Base-by-base conservation (phyloP, 148 eudicot genomes). In the Pouteria glomerata region DNA sequence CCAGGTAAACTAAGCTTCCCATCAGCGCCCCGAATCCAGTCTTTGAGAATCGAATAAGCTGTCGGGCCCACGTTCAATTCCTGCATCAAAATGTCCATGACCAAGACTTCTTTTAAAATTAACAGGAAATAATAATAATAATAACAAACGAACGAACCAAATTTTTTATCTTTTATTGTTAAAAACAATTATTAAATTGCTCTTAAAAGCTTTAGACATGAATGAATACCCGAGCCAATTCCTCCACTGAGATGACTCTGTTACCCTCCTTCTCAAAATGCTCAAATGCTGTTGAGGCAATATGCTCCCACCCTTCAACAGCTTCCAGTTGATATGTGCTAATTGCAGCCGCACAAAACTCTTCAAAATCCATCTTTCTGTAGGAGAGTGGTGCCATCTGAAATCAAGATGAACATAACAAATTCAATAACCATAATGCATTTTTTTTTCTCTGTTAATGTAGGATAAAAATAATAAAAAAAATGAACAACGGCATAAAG, bases 261-360 rank as follows among this genome's bases (percentile, higher is more conserved):
- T 88, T 88, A 48, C 92, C 92, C 83, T 83, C 87, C 44, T 26
- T 75, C 57, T 88, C 89, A 76, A 88, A 85, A 76, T 83, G 71
- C 66, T 81, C 81, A 53, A 83, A 88, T 31, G 87, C 89, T 45
- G 70, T 76, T 33, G 86, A 78, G 35, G 89, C 84, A 57, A 88
- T 83, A 61, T 81, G 84, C 73, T 88, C 92, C 89, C 92, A 88
- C 52, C 73, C 68, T 76, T 80, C 82, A 21, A 82, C 79, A 33
- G 86, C 89, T 76, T 85, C 92, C 44, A 83, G 75, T 70, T 88
- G 92, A 75, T 85, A 82, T n/a, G 77, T 80, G 69, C 86, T 88
- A 57, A 88, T 85, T 60, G 87, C 84, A 66, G 92, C 92, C 1
- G 92, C 92, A 80, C 89, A 87, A 57, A 87, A 87, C 78, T 88